A percentile compares a stretch with the other conserved stretches of the same genome.
Conservation (phyloP, 2,329 filamentous ascomycete genomes). For the Colletotrichum endophyticum region DNA sequence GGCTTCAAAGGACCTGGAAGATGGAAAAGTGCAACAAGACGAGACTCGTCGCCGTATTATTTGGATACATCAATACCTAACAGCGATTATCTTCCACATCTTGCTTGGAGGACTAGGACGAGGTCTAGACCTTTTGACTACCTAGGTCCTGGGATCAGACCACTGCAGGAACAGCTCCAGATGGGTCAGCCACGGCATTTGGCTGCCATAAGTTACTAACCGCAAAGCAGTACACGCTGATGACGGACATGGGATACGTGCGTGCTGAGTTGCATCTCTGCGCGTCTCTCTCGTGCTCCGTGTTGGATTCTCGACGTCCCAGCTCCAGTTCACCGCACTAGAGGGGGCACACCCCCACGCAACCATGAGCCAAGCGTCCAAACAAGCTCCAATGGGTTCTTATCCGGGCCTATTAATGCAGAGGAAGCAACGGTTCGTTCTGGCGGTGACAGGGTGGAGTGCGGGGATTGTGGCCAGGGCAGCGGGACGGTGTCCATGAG, state of each 20-base stretch:
- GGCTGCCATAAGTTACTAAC: not conserved
- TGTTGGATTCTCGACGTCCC: not conserved
- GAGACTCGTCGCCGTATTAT: conserved; percentile 15
- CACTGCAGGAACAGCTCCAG: not conserved
- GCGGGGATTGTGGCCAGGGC: conserved; percentile 9
- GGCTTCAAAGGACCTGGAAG: conserved; percentile 6
- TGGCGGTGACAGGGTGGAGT: conserved; percentile 18
- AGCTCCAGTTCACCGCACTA: not conserved
- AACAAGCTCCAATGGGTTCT: conserved; percentile 15
- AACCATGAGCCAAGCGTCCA: not conserved
- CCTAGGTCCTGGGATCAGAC: not conserved
- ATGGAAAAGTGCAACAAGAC: conserved; percentile 13
- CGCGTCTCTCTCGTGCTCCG: not conserved
- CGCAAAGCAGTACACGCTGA: not conserved
- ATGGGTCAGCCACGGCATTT: not conserved
- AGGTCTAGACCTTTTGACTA: not conserved
- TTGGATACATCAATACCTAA: conserved; percentile 23
- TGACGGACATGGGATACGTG: not conserved
- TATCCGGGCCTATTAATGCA: conserved; percentile 15
- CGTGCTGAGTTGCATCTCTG: not conserved
- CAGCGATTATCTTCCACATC: conserved; percentile 12
- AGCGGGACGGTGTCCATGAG: not conserved
- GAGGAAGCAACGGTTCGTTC: conserved; percentile 15
- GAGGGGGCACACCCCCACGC: conserved; percentile 2
- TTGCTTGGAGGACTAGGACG: not conserved